Conservation (phyloP, 73 alveolate species). For the Tetrahymena elliotti region DNA sequence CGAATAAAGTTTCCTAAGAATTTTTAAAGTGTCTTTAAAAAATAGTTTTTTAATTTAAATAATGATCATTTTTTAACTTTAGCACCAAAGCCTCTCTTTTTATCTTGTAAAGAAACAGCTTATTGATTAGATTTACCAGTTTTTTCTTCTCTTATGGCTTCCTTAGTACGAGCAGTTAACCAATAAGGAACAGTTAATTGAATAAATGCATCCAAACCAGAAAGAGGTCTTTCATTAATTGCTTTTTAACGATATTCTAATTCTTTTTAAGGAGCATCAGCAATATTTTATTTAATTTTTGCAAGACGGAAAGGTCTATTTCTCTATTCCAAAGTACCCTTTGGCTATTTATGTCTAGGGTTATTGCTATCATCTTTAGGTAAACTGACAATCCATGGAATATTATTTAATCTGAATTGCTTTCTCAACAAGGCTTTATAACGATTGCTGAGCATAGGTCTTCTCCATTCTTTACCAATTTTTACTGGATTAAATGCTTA, state of each 20-base stretch:
- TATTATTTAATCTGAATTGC: constrained; percentile 23
- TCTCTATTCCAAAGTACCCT: constrained; percentile 8
- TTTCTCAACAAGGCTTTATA: constrained; percentile 34
- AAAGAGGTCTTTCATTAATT: not conserved
- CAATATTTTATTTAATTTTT: not conserved
- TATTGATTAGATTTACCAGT: not conserved
- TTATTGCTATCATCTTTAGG: constrained; percentile 20
- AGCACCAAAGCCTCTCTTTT: not conserved
- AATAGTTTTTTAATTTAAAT: not conserved
- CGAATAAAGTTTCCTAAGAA: not conserved
- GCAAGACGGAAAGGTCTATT: not conserved
- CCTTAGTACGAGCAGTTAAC: not conserved
- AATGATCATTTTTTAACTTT: not conserved
- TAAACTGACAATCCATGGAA: constrained; percentile 36
- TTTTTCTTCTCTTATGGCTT: not conserved
- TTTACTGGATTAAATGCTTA: constrained; percentile 8
- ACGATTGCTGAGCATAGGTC: constrained; percentile 19
- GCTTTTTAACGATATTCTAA: not conserved
- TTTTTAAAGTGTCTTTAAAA: not conserved
- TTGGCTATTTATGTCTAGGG: constrained; percentile 29
- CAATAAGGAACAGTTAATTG: not conserved
- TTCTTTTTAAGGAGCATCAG: constrained; percentile 1
- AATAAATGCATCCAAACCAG: not conserved
- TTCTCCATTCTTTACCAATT: constrained; percentile 14
- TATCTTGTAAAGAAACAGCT: not conserved